phyloP scores from a whole-genome alignment of 1,284 basidiomycete species.

The Phellopilus nigrolimitatus region DNA sequence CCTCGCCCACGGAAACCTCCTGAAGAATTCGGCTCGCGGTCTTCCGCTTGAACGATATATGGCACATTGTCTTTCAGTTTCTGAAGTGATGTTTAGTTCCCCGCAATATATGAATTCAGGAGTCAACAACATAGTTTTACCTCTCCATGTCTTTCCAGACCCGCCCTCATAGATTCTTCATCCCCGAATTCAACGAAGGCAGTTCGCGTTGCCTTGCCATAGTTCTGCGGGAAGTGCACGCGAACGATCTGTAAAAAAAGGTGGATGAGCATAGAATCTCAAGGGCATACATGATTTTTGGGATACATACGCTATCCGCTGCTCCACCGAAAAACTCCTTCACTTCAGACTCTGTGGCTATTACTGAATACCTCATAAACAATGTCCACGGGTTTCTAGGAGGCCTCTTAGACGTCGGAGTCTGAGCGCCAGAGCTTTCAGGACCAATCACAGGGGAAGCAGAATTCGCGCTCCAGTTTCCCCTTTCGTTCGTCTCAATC shows the following conservation, averaged over 20 bases:
- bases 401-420: conserved; percentile 57
- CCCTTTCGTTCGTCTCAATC: conserved; percentile 27
- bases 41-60: conserved; percentile 64
- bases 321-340: conserved; percentile 72
- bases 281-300: conserved; percentile 14
- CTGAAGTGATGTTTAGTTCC: conserved; percentile 32
- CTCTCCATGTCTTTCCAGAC: conserved; percentile 65
- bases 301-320: conserved; percentile 54
- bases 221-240: conserved; percentile 58
- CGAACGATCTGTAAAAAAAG: conserved; percentile 54
- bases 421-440: conserved; percentile 56
- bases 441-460: conserved; percentile 46
- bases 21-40: conserved; percentile 41
- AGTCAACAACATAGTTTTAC: conserved; percentile 35
- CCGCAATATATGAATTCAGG: not conserved
- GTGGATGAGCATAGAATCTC: conserved; percentile 5
- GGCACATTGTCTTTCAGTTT: conserved; percentile 61
- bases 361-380: conserved; percentile 66
- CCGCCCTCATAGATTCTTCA: conserved; percentile 76
- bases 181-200: conserved; percentile 86
- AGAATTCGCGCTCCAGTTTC: conserved; percentile 37
- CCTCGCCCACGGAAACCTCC: conserved; percentile 40
- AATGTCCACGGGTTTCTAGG: conserved; percentile 80
- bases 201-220: conserved; percentile 46
- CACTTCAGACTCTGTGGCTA: conserved; percentile 64